Evolutionary conservation across 1,139 yeast genomes (phyloP), one percentile per base, ranked within the genome.

Genomic region (Saccharomyces hybrid): DNA sequence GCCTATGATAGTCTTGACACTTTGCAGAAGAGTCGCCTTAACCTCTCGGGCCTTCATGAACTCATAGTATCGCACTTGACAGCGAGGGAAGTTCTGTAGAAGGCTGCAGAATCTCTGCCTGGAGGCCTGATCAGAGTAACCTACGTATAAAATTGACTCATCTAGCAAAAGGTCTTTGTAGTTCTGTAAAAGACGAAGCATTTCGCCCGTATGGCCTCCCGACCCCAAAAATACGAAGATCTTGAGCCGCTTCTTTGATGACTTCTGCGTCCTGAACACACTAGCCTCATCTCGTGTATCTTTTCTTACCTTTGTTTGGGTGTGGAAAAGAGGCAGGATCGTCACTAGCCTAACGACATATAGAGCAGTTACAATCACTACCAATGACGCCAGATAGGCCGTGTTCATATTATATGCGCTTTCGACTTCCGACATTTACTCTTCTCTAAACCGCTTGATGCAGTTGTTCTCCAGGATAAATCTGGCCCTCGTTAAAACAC

Each of bases 151-250:
- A 4, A 54, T 55, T 16, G 57, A 59, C 4, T 59, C 49, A 11
- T 70, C 52, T 53, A 64, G 42, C 48, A 59, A 53, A 65, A 71
- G 48, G 0, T 56, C 53, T 44, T 74, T 72, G 48, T 76, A 70
- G 6, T 75, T 73, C 5, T 72, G 66, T 14, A 88, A 67, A 29
- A 93, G 73, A 44, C 93, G 74, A 29, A 90, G 68, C 96, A 93
- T 88, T 68, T 93, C 98, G 1, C 97, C 98, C 0, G 98, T 91
- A 66, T 93, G 99, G 1, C 98, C 99, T 0, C 90, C 99, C 1
- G 95, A 86, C 0, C 95, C 96, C 4, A 88, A 68, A 13, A 86
- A 74, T 0, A 85, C 73, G 79, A 85, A 66, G 11, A 61, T 25
- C 14, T 59, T 57, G 13, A 63, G 44, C 6, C 56, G 58, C 14